phyloP scores from a whole-genome alignment of 805 yeast genomes.

The Suhomyces xylopsoci region DNA sequence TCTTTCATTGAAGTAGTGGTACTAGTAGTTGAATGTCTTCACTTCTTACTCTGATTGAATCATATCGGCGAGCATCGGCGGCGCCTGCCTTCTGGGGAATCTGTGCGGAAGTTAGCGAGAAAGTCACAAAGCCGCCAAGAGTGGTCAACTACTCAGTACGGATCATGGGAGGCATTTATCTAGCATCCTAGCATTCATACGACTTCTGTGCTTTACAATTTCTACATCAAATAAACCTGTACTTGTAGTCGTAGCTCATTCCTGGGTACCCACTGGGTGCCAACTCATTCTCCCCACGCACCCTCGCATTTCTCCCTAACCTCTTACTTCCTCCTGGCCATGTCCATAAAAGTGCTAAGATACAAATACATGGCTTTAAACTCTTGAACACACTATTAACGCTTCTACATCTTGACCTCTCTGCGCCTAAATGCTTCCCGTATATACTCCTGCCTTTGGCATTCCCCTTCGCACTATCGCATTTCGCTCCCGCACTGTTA shows the following conservation, averaged over 20 bases:
- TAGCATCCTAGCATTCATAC: background rate
- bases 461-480: background rate
- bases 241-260: background rate
- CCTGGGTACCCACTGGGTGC: background rate
- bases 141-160: background rate
- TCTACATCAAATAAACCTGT: background rate
- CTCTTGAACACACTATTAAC: background rate
- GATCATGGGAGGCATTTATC: background rate
- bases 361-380: background rate
- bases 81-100: background rate
- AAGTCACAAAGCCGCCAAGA: background rate
- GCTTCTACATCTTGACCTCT: background rate
- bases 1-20: slow-evolving; percentile 14
- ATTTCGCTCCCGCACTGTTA: background rate
- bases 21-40: background rate
- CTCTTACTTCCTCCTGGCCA: background rate
- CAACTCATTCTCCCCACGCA: background rate
- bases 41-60: background rate
- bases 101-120: background rate
- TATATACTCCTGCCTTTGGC: background rate
- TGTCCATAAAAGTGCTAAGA: background rate
- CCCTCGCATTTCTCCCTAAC: background rate
- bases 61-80: slow-evolving; percentile 1
- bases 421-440: background rate
- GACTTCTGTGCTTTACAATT: background rate